Evolutionary conservation across 345 rosid species (phyloP), one percentile per base, ranked within the genome.

Genomic region (Camelina neglecta): DNA sequence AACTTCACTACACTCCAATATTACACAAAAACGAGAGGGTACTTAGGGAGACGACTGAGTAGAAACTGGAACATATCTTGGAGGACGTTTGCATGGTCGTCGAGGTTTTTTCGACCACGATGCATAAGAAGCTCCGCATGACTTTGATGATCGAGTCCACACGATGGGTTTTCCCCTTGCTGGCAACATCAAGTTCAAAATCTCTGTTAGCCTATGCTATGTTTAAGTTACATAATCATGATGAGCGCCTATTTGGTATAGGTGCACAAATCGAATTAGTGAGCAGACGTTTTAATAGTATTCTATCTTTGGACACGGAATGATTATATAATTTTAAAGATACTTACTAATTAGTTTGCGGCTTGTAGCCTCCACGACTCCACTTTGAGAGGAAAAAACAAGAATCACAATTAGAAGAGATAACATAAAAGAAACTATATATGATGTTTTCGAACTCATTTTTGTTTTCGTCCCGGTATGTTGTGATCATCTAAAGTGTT

Each of bases 101-200:
- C 7, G 35, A 11, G 38, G 38, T 35, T 41, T 61, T 11, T 61
- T 61, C 12, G 26, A 41, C 67, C 67, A 61, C 0, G 50, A 11
- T 41, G 67, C 67, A 4, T 24, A 50, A 5, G 67, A 39, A 8
- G 67, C 67, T 41, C 67, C 50, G 8, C 67, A 61, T 61, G 67
- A 41, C 23, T 42, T 61, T 9, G 67, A 61, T 2, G 11, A 0
- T 7, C 33, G 66, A 6, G 67, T 61, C 45, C 8, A 61, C 18
- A 41, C 20, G 7, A 61, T 61, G 18, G 33, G 45, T 1, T 7
- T 41, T 61, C 67, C 50, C 18, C 1, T 6, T 7, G 67, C 11
- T 61, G 67, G 18, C 35, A 1, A 23, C 10, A 41, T 39, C 35
- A 41, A 39, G 11, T 39, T 41, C 54, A 16, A 49, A 49, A 49